Percentiles rank a stretch among this genome's conserved stretches.
Evolutionary conservation across 176 grass and related monocot genomes (phyloP).

Genomic region (Luzula sylvatica): DNA sequence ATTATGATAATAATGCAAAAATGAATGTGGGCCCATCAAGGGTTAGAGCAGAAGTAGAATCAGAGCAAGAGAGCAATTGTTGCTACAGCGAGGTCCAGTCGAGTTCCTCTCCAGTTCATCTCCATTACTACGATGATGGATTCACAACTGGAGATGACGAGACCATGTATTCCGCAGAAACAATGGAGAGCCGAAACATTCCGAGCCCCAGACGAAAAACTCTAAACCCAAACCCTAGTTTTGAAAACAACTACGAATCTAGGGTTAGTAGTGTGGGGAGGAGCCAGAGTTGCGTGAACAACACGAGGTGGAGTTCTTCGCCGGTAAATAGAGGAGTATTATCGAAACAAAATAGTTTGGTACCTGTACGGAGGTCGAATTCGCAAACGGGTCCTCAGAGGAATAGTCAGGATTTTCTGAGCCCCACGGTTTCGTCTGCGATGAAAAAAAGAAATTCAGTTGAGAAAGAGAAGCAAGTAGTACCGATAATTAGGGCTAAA

Average conservation of each 20-base stretch:
- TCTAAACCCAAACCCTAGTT: slow-evolving; percentile 19
- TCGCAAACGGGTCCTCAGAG: slow-evolving; percentile 71
- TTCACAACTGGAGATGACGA: slow-evolving; percentile 76
- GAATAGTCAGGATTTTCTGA: slow-evolving; percentile 82
- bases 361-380: slow-evolving; percentile 54
- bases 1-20: slow-evolving; percentile 29
- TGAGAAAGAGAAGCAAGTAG: slow-evolving; percentile 11
- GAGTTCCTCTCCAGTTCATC: slow-evolving; percentile 59
- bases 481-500: slow-evolving; percentile 11
- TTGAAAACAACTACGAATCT: slow-evolving; percentile 1
- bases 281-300: slow-evolving; percentile 69
- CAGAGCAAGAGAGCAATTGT: slow-evolving; percentile 64
- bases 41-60: slow-evolving; percentile 39
- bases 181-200: slow-evolving; percentile 95
- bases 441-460: slow-evolving; percentile 84
- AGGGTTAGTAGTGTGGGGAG: slow-evolving; percentile 35
- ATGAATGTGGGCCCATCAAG: slow-evolving; percentile 33
- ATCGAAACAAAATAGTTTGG: slow-evolving; percentile 46
- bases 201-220: slow-evolving; percentile 61
- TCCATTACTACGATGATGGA: slow-evolving; percentile 29
- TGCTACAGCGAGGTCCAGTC: slow-evolving; percentile 79
- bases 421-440: slow-evolving; percentile 66
- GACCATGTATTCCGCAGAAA: slow-evolving; percentile 96
- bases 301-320: slow-evolving; percentile 69
- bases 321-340: slow-evolving; percentile 19